Percentiles rank a stretch among this genome's conserved stretches.
Conservation (phyloP, 2,329 filamentous ascomycete genomes). For the Boeremia lycopersici region DNA sequence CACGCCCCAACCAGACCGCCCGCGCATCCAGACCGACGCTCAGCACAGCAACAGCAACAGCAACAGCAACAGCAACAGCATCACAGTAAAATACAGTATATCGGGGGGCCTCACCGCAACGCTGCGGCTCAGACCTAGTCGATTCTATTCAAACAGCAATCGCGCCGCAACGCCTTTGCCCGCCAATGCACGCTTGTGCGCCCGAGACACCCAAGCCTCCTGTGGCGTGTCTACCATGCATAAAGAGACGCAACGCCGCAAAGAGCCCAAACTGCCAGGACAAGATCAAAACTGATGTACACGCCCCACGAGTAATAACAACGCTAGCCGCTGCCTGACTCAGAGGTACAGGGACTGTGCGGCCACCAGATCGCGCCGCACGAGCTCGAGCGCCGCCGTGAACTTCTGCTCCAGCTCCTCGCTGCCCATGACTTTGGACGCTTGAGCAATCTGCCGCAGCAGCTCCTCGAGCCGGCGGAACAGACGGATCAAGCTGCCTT, state of each 20-base stretch:
- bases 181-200: conserved; percentile 27
- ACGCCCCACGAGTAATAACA: conserved; percentile 1
- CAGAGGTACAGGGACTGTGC: conserved; percentile 87
- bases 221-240: conserved; percentile 21
- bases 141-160: conserved; percentile 36
- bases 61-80: background rate
- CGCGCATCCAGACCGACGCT: background rate
- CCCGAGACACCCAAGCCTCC: conserved; percentile 23
- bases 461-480: conserved; percentile 96
- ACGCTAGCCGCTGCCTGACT: conserved; percentile 14
- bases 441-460: conserved; percentile 92
- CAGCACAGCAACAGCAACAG: conserved; percentile 11
- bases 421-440: conserved; percentile 96
- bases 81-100: background rate
- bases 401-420: conserved; percentile 94
- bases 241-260: conserved; percentile 22
- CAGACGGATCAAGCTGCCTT: conserved; percentile 92
- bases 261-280: conserved; percentile 22
- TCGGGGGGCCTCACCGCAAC: conserved; percentile 33
- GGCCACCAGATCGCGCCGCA: conserved; percentile 91
- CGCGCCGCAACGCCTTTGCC: conserved; percentile 21
- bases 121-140: conserved; percentile 35
- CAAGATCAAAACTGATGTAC: conserved; percentile 20
- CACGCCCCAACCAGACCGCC: conserved; percentile 8
- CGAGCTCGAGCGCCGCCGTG: conserved; percentile 81